Base-by-base conservation (phyloP, 1,139 yeast species). In the Geotrichum fermentans region DNA sequence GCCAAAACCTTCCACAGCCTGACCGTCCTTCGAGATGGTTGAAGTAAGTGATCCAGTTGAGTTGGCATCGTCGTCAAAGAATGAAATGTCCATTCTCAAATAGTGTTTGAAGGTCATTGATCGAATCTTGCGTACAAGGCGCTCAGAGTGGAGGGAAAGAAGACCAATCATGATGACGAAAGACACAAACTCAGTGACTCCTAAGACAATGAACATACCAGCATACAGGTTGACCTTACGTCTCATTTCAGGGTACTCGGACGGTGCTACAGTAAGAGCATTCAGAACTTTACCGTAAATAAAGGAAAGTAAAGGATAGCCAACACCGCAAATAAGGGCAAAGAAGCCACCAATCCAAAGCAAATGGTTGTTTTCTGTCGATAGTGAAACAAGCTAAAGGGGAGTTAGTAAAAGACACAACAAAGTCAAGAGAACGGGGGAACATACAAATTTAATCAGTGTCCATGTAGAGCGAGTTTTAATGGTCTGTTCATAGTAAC, bases 1-100 rank as follows among this genome's bases (percentile, higher is more conserved):
- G 39, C 94, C 84, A 38, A 88, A 75, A 60, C 89, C 89, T 52
- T 86, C 80, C 21, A 89, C 90, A 38, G 86, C 79, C 60, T 84
- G 89, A 1, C 95, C 90, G 64, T 89, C 96, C 51, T 84, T 82
- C 32, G 92, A 82, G 24, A 88, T 70, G 55, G 95, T 73, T 2
- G 95, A 82, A 24, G 89, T 85, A 61, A 88, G 73, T 56, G 89
- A 94, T 47, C 97, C 97, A 2, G 90, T 62, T 11, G 67, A 56
- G 49, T 67, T 65, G 40, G 59, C 57, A 62, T 83, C 84, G 42
- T 88, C 87, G 61, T 89, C 97, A 62, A 83, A 88, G 64, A 86
- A 89, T 57, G 83, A 84, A 57, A 89, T 79, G 64, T 89, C 96
- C 68, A 87, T 94, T 22, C 83, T 76, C 57, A 88, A 40, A 45